Conservation (phyloP, 1,284 basidiomycete genomes). For the Sutorius eximius region DNA sequence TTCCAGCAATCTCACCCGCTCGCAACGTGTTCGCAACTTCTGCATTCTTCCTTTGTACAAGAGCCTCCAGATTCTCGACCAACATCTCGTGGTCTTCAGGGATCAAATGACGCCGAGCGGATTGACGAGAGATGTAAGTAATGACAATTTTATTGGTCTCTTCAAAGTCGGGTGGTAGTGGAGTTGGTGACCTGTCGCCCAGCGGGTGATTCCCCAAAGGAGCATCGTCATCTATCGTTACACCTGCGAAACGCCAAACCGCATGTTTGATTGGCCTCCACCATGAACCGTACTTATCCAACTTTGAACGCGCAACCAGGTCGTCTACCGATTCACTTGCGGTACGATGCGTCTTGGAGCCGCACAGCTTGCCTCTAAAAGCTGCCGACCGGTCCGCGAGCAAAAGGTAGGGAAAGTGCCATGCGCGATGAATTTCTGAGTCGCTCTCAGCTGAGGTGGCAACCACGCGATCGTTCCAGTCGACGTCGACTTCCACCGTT, state of each 20-base stretch:
- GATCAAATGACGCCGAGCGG: conserved; percentile 54
- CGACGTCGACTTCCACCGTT: conserved; percentile 62
- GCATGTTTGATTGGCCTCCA: conserved; percentile 67
- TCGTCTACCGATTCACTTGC: conserved; percentile 60
- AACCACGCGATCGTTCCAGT: conserved; percentile 65
- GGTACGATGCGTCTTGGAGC: conserved; percentile 62
- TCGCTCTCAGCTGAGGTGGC: conserved; percentile 34
- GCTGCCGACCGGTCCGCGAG: conserved; percentile 75
- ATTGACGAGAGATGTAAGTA: conserved; percentile 76
- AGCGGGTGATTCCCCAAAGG: not conserved
- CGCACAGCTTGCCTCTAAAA: conserved; percentile 64
- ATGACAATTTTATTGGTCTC: conserved; percentile 54
- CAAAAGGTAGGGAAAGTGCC: conserved; percentile 61
- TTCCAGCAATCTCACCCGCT: conserved; percentile 17
- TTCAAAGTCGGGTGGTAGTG: conserved; percentile 21
- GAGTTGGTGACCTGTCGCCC: conserved; percentile 8
- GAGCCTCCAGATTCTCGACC: conserved; percentile 54
- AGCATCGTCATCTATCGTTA: conserved; percentile 19
- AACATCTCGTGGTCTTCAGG: conserved; percentile 59
- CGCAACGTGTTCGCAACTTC: conserved; percentile 3
- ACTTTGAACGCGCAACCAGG: conserved; percentile 21
- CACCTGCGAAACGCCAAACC: conserved; percentile 64
- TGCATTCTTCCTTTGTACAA: conserved; percentile 47
- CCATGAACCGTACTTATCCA: conserved; percentile 50
- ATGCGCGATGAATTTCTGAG: conserved; percentile 35